Base-by-base conservation (phyloP, 345 rosid species). In the Lenwebbia sp. region DNA sequence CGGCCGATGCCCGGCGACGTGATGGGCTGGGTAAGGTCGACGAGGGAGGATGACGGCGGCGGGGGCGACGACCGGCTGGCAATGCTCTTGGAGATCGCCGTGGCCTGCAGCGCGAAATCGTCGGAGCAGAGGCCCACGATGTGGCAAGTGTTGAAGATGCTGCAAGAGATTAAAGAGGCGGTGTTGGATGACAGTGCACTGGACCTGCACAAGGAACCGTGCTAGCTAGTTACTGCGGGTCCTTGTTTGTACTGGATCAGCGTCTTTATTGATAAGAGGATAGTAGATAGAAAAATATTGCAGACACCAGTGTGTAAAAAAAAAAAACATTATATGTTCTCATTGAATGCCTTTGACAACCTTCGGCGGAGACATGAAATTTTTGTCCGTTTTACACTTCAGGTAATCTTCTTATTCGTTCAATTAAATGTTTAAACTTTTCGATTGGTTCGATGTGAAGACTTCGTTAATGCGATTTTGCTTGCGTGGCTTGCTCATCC, bases 71-170 rank as follows among this genome's bases (percentile, higher is more conserved):
- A 91, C 83, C 91, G 91, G 84, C 90, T 96, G 53, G 92, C 87
- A 82, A 97, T 97, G 98, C 92, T 96, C 62, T 87, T 92, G 10
- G 97, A 96, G 88, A 95, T 97, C 52, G 98, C 97, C 30, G 86
- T 92, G 70, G 92, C 89, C 49, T 97, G 99, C 88, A 89, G 94
- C 75, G 88, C 65, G 89, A 87, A 87, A 41, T 93, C 97, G 54
- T 92, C 96, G 4, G 99, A 97, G 76, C 99, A 97, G 86, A 92
- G 99, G 88, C 99, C 99, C 0, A 93, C 98, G 0, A 97, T 96
- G 99, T 96, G 98, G 99, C 98, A 95, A 86, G 98, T 96, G 10
- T 87, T 96, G 91, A 97, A 96, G 92, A 95, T 97, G 98, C 87
- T 96, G 85, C 98, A 93, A 84, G 96, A 94, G 92, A 93, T 97